Percentiles rank a stretch among this genome's conserved stretches.
Conservation (phyloP, 257 asterid genomes). For the Mitragyna speciosa region DNA sequence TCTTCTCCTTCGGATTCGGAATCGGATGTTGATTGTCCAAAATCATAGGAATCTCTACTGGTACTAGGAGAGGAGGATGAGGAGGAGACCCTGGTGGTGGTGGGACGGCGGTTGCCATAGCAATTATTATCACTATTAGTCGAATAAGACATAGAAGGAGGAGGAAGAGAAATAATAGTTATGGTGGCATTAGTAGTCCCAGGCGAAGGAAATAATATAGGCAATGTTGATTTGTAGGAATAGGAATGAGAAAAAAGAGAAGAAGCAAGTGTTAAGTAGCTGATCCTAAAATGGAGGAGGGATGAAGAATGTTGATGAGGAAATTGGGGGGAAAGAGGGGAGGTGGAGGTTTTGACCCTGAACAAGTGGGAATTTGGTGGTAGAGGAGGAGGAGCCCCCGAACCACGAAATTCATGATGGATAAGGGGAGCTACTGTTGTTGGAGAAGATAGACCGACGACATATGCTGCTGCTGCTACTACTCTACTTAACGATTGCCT, state of each 20-base stretch:
- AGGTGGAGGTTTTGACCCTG: slow-evolving; percentile 2
- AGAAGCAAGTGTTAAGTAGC: neutral
- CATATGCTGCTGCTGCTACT: too few relatives aligned
- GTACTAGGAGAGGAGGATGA: neutral
- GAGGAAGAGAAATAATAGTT: neutral
- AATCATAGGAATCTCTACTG: neutral
- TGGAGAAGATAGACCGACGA: neutral
- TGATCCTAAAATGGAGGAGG: neutral
- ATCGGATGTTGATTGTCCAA: neutral
- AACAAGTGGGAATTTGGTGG: neutral
- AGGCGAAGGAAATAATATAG: neutral
- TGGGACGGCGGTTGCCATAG: neutral
- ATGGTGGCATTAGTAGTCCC: neutral
- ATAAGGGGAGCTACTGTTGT: neutral
- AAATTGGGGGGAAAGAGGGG: neutral
- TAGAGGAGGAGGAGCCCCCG: neutral
- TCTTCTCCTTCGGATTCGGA: slow-evolving; percentile 1
- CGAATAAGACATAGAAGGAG: neutral
- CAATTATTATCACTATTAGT: neutral
- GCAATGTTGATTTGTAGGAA: neutral
- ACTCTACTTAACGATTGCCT: too few relatives aligned
- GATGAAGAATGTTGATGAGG: neutral
- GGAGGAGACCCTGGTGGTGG: neutral
- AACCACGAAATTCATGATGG: slow-evolving; percentile 8
- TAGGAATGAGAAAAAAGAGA: neutral